Evolutionary conservation across 2,329 filamentous ascomycete genomes (phyloP).

Genomic region (Chrysoporthe puriensis): DNA sequence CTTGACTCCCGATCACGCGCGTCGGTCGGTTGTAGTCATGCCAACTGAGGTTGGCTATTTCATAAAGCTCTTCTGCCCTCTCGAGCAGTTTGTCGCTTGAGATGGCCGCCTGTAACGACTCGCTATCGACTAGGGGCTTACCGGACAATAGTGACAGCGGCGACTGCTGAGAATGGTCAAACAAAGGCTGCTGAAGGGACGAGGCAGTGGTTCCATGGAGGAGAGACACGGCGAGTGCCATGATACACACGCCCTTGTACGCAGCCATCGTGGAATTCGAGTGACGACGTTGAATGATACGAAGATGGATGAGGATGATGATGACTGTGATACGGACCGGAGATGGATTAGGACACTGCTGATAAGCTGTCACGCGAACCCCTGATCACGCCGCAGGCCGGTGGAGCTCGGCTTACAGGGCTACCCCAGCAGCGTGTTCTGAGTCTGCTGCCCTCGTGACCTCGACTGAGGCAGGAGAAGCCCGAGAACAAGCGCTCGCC

Average conservation of each 20-base stretch:
- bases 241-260: neutral
- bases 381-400: neutral
- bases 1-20: slow-evolving; percentile 69
- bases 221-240: neutral
- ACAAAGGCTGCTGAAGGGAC: slow-evolving; percentile 21
- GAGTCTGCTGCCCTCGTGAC: neutral
- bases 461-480: too few relatives aligned
- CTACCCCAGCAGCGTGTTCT: neutral
- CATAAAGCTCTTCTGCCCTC: slow-evolving; percentile 64
- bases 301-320: neutral
- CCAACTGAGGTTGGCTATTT: slow-evolving; percentile 61
- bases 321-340: too few relatives aligned
- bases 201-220: slow-evolving; percentile 12
- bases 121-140: slow-evolving; percentile 54
- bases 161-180: slow-evolving; percentile 10
- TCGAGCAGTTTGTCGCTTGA: slow-evolving; percentile 57
- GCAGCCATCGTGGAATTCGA: slow-evolving; percentile 5
- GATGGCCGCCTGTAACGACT: slow-evolving; percentile 61
- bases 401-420: neutral
- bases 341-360: neutral
- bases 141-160: slow-evolving; percentile 27
- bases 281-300: neutral
- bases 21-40: slow-evolving; percentile 70
- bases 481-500: too few relatives aligned
- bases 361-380: slow-evolving; percentile 1